These are phyloP conservation scores for Chalara sp. DNA, from an alignment of 2,329 filamentous ascomycete species.

Conservation along the genomic window DNA sequence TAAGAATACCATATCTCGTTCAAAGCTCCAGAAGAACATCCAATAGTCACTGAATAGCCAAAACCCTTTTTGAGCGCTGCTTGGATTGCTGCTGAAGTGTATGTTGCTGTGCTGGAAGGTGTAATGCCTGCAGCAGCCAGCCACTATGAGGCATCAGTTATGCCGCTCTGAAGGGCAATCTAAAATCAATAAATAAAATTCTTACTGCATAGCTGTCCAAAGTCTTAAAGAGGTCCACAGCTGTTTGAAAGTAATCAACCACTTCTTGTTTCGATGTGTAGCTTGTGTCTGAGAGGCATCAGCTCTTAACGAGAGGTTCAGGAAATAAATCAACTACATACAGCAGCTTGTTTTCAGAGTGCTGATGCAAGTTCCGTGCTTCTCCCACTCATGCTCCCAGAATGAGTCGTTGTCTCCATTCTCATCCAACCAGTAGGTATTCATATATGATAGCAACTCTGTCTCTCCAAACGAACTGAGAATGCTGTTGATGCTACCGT, in stretches of 20 bases:
- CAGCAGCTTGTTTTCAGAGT: conserved; percentile 62
- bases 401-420: conserved; percentile 55
- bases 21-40: conserved; percentile 37
- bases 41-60: conserved; percentile 38
- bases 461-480: conserved; percentile 46
- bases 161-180: background rate
- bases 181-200: background rate
- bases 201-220: conserved; percentile 55
- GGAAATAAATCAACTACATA: background rate
- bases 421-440: conserved; percentile 55
- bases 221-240: conserved; percentile 58
- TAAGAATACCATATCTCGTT: conserved; percentile 49
- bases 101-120: conserved; percentile 36
- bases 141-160: conserved; percentile 28
- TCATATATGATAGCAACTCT: conserved; percentile 59
- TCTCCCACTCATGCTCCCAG: conserved; percentile 66
- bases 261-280: conserved; percentile 58
- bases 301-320: background rate
- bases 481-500: conserved; percentile 59
- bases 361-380: conserved; percentile 68
- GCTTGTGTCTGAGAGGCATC: conserved; percentile 30
- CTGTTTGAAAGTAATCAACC: conserved; percentile 60
- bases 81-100: conserved; percentile 37
- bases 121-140: conserved; percentile 54
- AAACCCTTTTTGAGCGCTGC: conserved; percentile 36